Conservation (phyloP, 495 filamentous ascomycete genomes). For the Annulohypoxylon maeteangense region DNA sequence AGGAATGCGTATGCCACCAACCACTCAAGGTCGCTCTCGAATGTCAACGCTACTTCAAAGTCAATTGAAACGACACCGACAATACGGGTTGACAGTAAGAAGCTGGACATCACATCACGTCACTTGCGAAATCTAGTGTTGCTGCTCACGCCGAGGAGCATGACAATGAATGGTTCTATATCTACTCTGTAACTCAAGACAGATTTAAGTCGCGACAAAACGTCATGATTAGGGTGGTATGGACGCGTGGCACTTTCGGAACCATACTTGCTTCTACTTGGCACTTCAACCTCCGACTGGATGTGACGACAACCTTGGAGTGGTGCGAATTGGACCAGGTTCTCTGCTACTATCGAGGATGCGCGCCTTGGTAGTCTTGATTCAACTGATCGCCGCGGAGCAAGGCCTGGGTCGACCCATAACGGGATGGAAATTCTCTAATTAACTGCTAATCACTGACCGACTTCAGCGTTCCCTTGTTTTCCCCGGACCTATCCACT, state of each 20-base stretch:
- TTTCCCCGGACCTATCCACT: background rate
- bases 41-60: too few relatives aligned
- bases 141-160: too few relatives aligned
- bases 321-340: too few relatives aligned
- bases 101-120: too few relatives aligned
- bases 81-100: too few relatives aligned
- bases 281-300: background rate
- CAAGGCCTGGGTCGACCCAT: background rate
- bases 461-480: background rate
- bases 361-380: background rate
- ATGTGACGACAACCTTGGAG: background rate
- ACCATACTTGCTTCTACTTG: background rate
- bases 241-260: background rate
- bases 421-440: background rate
- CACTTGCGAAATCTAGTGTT: too few relatives aligned
- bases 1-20: too few relatives aligned
- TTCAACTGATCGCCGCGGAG: background rate
- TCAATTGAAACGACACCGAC: too few relatives aligned
- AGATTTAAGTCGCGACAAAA: background rate
- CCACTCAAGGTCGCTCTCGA: too few relatives aligned
- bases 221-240: background rate
- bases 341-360: too few relatives aligned
- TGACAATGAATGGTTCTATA: too few relatives aligned
- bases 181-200: too few relatives aligned
- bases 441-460: background rate